Conservation (phyloP, 768 basidiomycete species). For the Cubamyces sp. region DNA sequence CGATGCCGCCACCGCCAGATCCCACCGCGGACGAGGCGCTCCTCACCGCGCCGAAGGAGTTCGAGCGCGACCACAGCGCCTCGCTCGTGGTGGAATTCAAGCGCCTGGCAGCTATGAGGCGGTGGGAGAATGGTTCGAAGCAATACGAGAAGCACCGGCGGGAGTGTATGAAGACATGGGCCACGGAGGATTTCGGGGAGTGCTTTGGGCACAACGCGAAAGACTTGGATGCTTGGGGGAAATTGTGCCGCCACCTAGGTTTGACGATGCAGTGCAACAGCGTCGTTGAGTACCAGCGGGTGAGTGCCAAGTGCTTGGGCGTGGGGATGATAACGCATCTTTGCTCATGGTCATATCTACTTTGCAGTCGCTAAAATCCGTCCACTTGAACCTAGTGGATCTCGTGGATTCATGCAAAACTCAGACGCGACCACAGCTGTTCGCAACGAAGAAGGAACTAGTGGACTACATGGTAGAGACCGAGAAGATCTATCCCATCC, state of each 20-base stretch:
- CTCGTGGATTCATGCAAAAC: slow-evolving; percentile 8
- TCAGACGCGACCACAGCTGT: neutral
- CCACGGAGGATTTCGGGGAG: slow-evolving; percentile 1
- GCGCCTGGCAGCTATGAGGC: neutral
- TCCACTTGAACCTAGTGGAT: slow-evolving; percentile 9
- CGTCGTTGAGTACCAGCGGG: neutral
- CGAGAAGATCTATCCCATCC: neutral
- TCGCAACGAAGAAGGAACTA: neutral
- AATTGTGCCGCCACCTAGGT: neutral
- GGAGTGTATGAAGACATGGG: neutral
- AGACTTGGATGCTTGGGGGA: neutral
- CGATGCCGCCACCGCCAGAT: neutral
- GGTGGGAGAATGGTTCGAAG: slow-evolving; percentile 1
- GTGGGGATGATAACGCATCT: neutral
- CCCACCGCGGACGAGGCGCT: neutral
- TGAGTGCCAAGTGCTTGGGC: neutral
- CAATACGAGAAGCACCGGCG: neutral
- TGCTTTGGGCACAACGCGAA: neutral
- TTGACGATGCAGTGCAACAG: slow-evolving; percentile 2
- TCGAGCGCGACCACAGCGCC: slow-evolving; percentile 6
- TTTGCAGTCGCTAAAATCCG: neutral
- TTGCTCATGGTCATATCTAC: neutral
- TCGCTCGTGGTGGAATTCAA: slow-evolving; percentile 15
- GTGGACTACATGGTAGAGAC: slow-evolving; percentile 5
- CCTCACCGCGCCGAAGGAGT: neutral